Evolutionary conservation across 176 grass and related monocot genomes (phyloP).

Genomic region (Aegilops umbellulata): DNA sequence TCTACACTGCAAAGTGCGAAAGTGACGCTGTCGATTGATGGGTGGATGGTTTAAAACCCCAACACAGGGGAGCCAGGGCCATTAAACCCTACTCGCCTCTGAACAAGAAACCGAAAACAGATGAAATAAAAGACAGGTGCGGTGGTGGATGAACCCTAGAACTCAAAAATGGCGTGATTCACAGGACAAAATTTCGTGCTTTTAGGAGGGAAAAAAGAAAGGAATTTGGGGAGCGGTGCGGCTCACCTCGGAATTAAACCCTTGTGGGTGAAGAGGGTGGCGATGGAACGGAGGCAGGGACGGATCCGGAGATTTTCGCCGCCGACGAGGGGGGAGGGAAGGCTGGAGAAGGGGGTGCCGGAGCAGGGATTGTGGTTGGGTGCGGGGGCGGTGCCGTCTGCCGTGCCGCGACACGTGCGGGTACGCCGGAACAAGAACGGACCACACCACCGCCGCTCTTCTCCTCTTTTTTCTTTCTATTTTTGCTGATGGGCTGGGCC

Average conservation of each 20-base stretch:
- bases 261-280: background rate
- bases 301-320: background rate
- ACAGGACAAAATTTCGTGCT: background rate
- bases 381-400: background rate
- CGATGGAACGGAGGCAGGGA: background rate
- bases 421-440: background rate
- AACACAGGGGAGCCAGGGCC: background rate
- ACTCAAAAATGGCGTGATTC: background rate
- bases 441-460: background rate
- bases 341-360: background rate
- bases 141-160: background rate
- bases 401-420: background rate
- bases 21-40: background rate
- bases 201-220: background rate
- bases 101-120: background rate
- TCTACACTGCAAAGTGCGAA: background rate
- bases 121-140: background rate
- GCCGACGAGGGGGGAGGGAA: background rate
- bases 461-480: background rate
- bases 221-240: background rate
- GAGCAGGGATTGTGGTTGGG: background rate
- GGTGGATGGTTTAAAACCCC: background rate
- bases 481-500: background rate
- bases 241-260: background rate
- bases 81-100: background rate